These are phyloP conservation scores for Fusarium ramigenum DNA, from an alignment of 2,329 filamentous ascomycete species.

Conservation along the genomic window DNA sequence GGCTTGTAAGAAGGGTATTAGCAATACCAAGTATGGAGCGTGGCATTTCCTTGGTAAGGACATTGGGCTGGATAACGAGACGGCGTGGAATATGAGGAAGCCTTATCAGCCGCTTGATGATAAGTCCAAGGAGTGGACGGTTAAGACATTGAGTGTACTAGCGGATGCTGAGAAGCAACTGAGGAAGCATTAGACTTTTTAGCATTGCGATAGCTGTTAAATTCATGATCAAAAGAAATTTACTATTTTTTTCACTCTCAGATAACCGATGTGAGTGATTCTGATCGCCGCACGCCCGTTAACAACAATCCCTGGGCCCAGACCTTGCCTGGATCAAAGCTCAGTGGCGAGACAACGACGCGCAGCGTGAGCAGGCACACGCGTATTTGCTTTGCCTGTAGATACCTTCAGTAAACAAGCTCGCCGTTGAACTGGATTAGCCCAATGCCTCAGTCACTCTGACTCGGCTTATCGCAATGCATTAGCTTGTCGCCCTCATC, in stretches of 20 bases:
- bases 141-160: slow-evolving; percentile 52
- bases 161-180: slow-evolving; percentile 45
- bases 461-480: fast-evolving
- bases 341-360: background rate
- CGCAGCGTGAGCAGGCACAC: fast-evolving
- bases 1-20: slow-evolving; percentile 60
- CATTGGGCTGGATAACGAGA: slow-evolving; percentile 49
- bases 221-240: fast-evolving
- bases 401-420: background rate
- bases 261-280: fast-evolving
- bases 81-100: slow-evolving; percentile 53
- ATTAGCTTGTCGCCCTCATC: too few species aligned
- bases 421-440: too few species aligned
- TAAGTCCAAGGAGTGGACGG: slow-evolving; percentile 53
- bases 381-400: fast-evolving
- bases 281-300: too few species aligned
- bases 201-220: fast-evolving
- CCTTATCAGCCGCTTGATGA: slow-evolving; percentile 53
- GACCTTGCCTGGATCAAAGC: background rate
- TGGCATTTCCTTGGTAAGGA: slow-evolving; percentile 53
- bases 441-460: too few species aligned
- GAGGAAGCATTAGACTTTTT: background rate
- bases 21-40: slow-evolving; percentile 57
- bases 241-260: fast-evolving
- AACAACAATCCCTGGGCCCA: background rate